phyloP scores from a whole-genome alignment of 2,329 filamentous ascomycete genomes.

The Gliomastix tumulicola region DNA sequence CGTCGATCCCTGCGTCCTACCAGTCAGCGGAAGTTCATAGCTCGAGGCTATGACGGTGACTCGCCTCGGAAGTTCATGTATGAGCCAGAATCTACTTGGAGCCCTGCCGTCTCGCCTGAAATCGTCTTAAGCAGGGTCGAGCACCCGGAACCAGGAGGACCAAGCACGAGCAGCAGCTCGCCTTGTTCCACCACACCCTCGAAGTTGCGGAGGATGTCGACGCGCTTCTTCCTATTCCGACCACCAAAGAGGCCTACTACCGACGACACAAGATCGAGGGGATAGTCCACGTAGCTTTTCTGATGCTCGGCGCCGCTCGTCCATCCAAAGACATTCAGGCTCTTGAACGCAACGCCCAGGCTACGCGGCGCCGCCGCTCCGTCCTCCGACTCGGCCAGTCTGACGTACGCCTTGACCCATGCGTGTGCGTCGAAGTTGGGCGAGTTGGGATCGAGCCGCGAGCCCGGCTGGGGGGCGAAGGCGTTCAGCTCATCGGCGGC shows the following conservation, averaged over 20 bases:
- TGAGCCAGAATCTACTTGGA: slow-evolving; percentile 50
- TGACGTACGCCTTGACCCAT: slow-evolving; percentile 17
- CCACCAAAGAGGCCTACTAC: slow-evolving; percentile 5
- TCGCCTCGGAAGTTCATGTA: slow-evolving; percentile 56
- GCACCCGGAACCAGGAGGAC: slow-evolving; percentile 48
- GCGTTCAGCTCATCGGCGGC: not conserved
- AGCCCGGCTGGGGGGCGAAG: slow-evolving; percentile 11
- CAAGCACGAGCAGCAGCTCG: slow-evolving; percentile 51
- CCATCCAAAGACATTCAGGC: slow-evolving; percentile 18
- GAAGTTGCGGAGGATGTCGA: slow-evolving; percentile 41
- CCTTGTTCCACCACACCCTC: slow-evolving; percentile 45
- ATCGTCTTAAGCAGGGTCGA: slow-evolving; percentile 56
- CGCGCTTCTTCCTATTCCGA: slow-evolving; percentile 14
- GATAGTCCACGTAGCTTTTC: slow-evolving; percentile 12
- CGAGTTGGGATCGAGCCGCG: slow-evolving; percentile 14
- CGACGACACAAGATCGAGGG: slow-evolving; percentile 7
- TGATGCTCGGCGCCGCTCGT: slow-evolving; percentile 14
- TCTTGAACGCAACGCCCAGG: slow-evolving; percentile 18
- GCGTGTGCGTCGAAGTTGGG: slow-evolving; percentile 14
- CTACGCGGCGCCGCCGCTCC: slow-evolving; percentile 13
- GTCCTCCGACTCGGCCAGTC: slow-evolving; percentile 14
- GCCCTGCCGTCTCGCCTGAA: slow-evolving; percentile 56
- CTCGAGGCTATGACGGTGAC: slow-evolving; percentile 47
- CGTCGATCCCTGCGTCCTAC: slow-evolving; percentile 21
- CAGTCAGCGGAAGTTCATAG: no score